Base-by-base conservation (phyloP, 2,329 filamentous ascomycete genomes). In the Aspergillus oerlinghausenensis region DNA sequence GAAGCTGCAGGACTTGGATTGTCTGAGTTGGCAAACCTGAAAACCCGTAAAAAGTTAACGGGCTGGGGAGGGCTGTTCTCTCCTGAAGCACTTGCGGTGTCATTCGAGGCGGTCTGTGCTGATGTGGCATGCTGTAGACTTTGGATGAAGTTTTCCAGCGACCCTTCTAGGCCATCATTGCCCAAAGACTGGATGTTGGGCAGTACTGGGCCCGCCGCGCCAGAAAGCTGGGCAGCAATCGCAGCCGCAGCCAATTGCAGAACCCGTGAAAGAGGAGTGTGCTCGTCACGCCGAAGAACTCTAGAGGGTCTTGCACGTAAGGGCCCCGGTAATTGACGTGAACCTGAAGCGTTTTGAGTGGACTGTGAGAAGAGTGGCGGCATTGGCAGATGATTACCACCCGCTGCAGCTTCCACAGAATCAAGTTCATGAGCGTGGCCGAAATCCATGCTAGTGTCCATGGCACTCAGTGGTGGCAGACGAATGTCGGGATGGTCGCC, bases 1-100 rank as follows among this genome's bases (percentile, higher is more conserved):
- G 60, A 52, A n/a, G 60, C 63, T 4, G 68, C 48, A 32, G 61
- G 61, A n/a, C 65, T 55, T 19, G 69, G 59, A 51, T 68, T 63
- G 26, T 77, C 74, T 8, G 80, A 77, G 54, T 84, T 82, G 50
- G 83, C 83, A 70, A 88, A 88, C 49, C 86, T 78, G 69, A 88
- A 88, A 71, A 88, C 87, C 55, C 86, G 78, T 70, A 88, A 82
- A 69, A 88, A 88, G 67, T 88, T 88, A 57, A 88, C 76, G 3
- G 85, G 83, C 10, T 81, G 78, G 8, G 80, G 72, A 32, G 76
- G 75, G 40, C 77, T 76, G 26, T 77, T 77, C 28, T 69, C 63
- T 26, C 56, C 66, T 49, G 74, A 62, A 23, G 67, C 59, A 51
- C 68, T 75, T 32, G 69, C 55, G 35, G 68, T 64, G 48, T 75